These are phyloP conservation scores for Infundibulicybe gibba DNA, from an alignment of 768 basidiomycete species.

Conservation along the genomic window DNA sequence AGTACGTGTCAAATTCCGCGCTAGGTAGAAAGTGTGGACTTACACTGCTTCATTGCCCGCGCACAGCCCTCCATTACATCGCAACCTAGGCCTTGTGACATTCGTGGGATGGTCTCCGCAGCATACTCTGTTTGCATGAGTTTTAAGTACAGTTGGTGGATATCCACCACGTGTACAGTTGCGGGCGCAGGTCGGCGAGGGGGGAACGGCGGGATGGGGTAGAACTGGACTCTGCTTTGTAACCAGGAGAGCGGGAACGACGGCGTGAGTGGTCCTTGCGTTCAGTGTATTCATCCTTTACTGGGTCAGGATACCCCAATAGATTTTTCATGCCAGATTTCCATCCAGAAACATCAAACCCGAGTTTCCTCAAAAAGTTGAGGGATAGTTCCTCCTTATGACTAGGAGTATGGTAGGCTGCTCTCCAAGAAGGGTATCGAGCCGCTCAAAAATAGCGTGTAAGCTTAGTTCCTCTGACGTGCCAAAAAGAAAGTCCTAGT, in stretches of 20 bases:
- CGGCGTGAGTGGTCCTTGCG: slow-evolving; percentile 9
- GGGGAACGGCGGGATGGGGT: neutral
- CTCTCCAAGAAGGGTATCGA: slow-evolving; percentile 18
- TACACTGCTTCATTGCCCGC: slow-evolving; percentile 53
- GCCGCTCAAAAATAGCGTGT: slow-evolving; percentile 9
- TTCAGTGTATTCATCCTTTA: slow-evolving; percentile 3
- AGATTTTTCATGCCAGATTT: slow-evolving; percentile 33
- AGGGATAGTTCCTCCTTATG: slow-evolving; percentile 35
- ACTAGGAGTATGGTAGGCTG: slow-evolving; percentile 45
- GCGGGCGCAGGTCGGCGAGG: slow-evolving; percentile 10
- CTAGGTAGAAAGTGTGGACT: slow-evolving; percentile 13
- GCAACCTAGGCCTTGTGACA: slow-evolving; percentile 29
- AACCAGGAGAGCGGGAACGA: slow-evolving; percentile 18
- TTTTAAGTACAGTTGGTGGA: slow-evolving; percentile 29
- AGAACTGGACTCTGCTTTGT: neutral
- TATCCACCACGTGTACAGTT: slow-evolving; percentile 37
- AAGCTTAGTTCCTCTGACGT: slow-evolving; percentile 13
- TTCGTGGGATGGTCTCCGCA: slow-evolving; percentile 16
- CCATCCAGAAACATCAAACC: slow-evolving; percentile 39
- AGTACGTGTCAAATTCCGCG: no score
- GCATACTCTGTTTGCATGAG: slow-evolving; percentile 30
- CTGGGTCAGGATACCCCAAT: slow-evolving; percentile 9
- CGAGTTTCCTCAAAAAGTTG: slow-evolving; percentile 34
- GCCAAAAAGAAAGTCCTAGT: slow-evolving; percentile 26
- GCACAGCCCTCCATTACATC: slow-evolving; percentile 33